phyloP scores from a whole-genome alignment of 768 basidiomycete species.

The Boletellus ananiceps region DNA sequence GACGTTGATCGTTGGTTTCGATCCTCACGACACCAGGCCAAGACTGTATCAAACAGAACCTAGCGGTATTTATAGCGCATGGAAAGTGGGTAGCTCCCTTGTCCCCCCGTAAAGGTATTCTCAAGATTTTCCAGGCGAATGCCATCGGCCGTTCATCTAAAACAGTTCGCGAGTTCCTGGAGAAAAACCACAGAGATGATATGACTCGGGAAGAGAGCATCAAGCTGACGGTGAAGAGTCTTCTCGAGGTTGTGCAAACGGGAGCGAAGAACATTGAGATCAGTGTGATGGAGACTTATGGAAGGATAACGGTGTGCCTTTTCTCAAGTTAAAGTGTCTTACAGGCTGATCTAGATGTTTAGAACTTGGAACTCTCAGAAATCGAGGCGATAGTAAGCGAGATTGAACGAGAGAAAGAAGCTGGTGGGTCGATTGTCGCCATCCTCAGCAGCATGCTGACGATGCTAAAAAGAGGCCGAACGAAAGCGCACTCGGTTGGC shows the following conservation, averaged over 20 bases:
- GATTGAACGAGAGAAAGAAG: slow-evolving; percentile 97
- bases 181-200: slow-evolving; percentile 96
- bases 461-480: slow-evolving; percentile 73
- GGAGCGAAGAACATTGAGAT: slow-evolving; percentile 99
- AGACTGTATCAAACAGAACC: slow-evolving; percentile 96
- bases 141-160: slow-evolving; percentile 97
- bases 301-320: slow-evolving; percentile 75
- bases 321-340: background rate
- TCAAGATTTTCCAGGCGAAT: slow-evolving; percentile 61
- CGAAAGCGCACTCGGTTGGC: slow-evolving; percentile 87
- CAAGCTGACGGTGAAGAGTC: slow-evolving; percentile 90
- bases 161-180: slow-evolving; percentile 96
- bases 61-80: slow-evolving; percentile 95
- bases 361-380: slow-evolving; percentile 84
- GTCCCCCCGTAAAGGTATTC: background rate
- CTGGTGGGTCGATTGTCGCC: slow-evolving; percentile 45
- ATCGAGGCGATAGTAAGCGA: slow-evolving; percentile 90
- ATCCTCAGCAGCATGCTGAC: slow-evolving; percentile 1
- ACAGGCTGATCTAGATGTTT: background rate
- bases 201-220: slow-evolving; percentile 85
- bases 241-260: slow-evolving; percentile 97
- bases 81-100: slow-evolving; percentile 65
- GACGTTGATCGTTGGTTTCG: slow-evolving; percentile 94
- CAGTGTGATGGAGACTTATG: slow-evolving; percentile 94
- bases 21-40: slow-evolving; percentile 84